Percentiles rank a stretch among this genome's conserved stretches.
Conservation (phyloP, 139 green algal genomes). For the Coelastrella sp. region DNA sequence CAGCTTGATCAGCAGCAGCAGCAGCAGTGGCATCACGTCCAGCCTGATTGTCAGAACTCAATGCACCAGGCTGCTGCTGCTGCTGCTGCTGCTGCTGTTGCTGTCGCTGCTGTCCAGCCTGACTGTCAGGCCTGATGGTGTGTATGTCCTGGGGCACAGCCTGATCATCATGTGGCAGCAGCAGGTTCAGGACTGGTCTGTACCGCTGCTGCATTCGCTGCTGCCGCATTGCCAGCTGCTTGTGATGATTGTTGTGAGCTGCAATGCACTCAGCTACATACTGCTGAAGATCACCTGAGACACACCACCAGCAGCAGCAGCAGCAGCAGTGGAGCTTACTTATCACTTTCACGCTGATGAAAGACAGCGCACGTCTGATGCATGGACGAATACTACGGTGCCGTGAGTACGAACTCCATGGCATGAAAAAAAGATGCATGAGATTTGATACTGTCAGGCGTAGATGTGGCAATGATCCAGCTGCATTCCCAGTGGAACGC, state of each 20-base stretch:
- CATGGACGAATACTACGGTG: too few relatives aligned
- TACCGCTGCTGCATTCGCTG: conserved; percentile 1
- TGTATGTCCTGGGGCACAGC: too few relatives aligned
- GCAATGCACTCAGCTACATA: neutral
- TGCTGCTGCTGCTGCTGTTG: too few relatives aligned
- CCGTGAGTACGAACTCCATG: too few relatives aligned
- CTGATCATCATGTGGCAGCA: neutral
- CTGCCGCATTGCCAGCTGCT: neutral
- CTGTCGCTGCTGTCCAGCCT: neutral
- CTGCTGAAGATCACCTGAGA: neutral
- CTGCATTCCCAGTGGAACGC: too few relatives aligned
- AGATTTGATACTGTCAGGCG: too few relatives aligned
- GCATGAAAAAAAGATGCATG: too few relatives aligned
- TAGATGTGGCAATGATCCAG: too few relatives aligned
- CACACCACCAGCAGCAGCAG: neutral
- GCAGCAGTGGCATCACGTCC: too few relatives aligned
- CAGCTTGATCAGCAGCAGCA: too few relatives aligned
- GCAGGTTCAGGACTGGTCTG: neutral
- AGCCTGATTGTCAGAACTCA: neutral
- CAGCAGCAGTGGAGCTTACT: neutral
- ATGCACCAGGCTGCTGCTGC: too few relatives aligned
- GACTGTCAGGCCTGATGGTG: neutral
- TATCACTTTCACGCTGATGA: neutral
- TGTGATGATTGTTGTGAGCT: neutral
- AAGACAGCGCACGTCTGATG: neutral